Base-by-base conservation (phyloP, 2,329 filamentous ascomycete species). In the Arthrinium phaeospermum region DNA sequence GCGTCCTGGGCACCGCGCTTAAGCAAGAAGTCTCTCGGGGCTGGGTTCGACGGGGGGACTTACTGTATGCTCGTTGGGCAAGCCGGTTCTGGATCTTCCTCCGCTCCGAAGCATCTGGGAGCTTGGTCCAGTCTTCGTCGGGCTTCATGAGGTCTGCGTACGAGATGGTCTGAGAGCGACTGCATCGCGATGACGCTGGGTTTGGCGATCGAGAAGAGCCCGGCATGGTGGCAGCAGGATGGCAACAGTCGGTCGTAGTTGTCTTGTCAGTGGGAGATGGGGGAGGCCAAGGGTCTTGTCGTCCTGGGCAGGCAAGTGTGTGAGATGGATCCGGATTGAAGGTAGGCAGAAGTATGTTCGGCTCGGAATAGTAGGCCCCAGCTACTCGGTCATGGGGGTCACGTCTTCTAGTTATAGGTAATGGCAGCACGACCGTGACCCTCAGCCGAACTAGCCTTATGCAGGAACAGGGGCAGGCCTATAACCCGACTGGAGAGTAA, bases 61-160 rank as follows among this genome's bases (percentile, higher is more conserved):
- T 72, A 81, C 80, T 75, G 73, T 81, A 81, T 70, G 80, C 80
- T 72, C 80, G 74, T 71, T 81, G 80, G 44, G 80, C 80, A 47
- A 81, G 79, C 10, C 80, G 79, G 68, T 81, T 81, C 71, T 81
- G 80, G n/a, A 81, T 81, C 75, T 80, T 81, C 68, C 80, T 78
- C 37, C 80, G 71, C 74, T 81, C 80, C 16, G 79, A 78, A 46
- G 79, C 78, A 73, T 80, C 78, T 30, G 79, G 78, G 27, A 81
- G 77, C 70, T 79, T 80, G 70, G 79, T 79, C 80, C 80, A 81
- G 68, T 81, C 80, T 74, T 81, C 80, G 46, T 80, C 79, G 10
- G 79, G 80, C 74, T 79, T 80, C 79, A 81, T 80, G 34, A 81
- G 71, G 71, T 81, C 79, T 68, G 78, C 79, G 64, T 81, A 81